These are phyloP conservation scores for Coprinopsis cinerea DNA, from an alignment of 768 basidiomycete genomes.

Conservation along the genomic window DNA sequence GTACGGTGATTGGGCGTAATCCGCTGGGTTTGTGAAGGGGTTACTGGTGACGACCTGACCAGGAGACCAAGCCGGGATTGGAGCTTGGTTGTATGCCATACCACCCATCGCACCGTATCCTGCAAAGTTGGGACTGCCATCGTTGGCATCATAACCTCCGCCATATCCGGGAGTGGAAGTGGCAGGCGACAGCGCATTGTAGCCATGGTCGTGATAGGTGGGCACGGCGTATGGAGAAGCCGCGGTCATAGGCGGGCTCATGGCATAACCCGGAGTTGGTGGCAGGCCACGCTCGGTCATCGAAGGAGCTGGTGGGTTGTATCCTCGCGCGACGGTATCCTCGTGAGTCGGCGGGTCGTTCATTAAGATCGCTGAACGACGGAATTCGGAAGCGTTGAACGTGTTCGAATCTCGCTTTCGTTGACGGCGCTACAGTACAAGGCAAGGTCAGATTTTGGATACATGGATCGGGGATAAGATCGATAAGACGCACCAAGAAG, in stretches of 20 bases:
- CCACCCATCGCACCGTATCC: not conserved
- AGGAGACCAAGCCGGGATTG: slow-evolving; percentile 28
- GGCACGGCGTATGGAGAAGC: slow-evolving; percentile 24
- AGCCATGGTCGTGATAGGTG: slow-evolving; percentile 9
- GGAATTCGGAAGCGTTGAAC: slow-evolving; percentile 56
- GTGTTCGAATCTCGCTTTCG: slow-evolving; percentile 28
- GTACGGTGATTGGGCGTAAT: slow-evolving; percentile 29
- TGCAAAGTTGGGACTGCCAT: not conserved
- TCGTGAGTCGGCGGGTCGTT: slow-evolving; percentile 45
- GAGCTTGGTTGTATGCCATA: slow-evolving; percentile 11
- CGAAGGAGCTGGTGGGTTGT: slow-evolving; percentile 54
- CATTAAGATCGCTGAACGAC: slow-evolving; percentile 56
- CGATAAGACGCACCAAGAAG: slow-evolving; percentile 34
- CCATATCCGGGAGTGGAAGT: slow-evolving; percentile 7
- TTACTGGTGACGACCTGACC: slow-evolving; percentile 28
- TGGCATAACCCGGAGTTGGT: slow-evolving; percentile 29
- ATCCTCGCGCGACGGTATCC: slow-evolving; percentile 33
- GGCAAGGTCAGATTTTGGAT: slow-evolving; percentile 5
- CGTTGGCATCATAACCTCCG: slow-evolving; percentile 9
- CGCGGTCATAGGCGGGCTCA: too few relatives aligned
- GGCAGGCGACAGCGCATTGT: slow-evolving; percentile 11
- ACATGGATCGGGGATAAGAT: slow-evolving; percentile 1
- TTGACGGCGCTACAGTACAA: slow-evolving; percentile 39
- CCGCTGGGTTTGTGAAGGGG: slow-evolving; percentile 31
- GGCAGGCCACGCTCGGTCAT: slow-evolving; percentile 50